These are phyloP conservation scores for Paraphoma sp. DNA, from an alignment of 2,329 filamentous ascomycete species.

Conservation along the genomic window DNA sequence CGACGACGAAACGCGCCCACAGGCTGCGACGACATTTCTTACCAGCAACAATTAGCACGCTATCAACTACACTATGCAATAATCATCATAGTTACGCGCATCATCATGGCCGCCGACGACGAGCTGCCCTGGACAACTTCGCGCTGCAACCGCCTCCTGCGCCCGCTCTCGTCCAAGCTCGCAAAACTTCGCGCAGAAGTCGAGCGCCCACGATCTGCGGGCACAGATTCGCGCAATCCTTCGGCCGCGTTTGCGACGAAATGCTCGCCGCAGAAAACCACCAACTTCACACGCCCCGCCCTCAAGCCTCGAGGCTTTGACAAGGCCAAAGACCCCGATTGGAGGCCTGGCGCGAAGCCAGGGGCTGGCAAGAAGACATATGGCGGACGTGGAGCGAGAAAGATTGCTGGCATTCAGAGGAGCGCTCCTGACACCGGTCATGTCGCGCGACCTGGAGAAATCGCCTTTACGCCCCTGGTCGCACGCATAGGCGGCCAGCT, in stretches of 20 bases:
- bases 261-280: conserved; percentile 32
- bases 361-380: conserved; percentile 41
- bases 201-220: conserved; percentile 26
- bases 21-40: conserved; percentile 6
- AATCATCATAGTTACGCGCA: conserved; percentile 22
- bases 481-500: conserved; percentile 34
- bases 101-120: conserved; percentile 38
- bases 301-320: conserved; percentile 42
- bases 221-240: conserved; percentile 25
- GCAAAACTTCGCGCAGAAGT: conserved; percentile 46
- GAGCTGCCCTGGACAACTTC: conserved; percentile 50
- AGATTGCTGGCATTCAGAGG: conserved; percentile 8
- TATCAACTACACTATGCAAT: conserved; percentile 22
- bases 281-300: conserved; percentile 32
- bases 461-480: conserved; percentile 45
- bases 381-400: conserved; percentile 33
- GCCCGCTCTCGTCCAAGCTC: conserved; percentile 51
- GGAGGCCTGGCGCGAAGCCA: conserved; percentile 37
- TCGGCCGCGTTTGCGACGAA: conserved; percentile 33
- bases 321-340: conserved; percentile 44
- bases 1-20: conserved; percentile 1
- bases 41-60: conserved; percentile 10
- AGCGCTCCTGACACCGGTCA: conserved; percentile 1
- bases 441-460: conserved; percentile 37
- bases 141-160: conserved; percentile 52